phyloP scores from a whole-genome alignment of 768 basidiomycete species.

The Termitomyces sp. region DNA sequence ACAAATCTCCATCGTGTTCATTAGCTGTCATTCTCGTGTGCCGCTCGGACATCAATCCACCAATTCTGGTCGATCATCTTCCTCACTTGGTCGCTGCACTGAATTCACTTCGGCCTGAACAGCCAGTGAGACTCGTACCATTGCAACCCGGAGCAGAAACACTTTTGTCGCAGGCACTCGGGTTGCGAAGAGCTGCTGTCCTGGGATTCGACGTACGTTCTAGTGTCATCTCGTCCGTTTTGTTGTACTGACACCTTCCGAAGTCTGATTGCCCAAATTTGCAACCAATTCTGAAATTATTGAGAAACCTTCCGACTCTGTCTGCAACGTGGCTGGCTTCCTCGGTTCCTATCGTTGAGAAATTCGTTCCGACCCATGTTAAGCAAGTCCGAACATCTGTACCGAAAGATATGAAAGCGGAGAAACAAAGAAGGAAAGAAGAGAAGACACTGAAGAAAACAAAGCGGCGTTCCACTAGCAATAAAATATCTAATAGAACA shows the following conservation, averaged over 20 bases:
- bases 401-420: slow-evolving; percentile 74
- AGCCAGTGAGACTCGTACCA: slow-evolving; percentile 53
- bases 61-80: slow-evolving; percentile 68
- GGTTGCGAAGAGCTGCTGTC: slow-evolving; percentile 62
- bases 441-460: slow-evolving; percentile 27
- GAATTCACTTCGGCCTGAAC: slow-evolving; percentile 46
- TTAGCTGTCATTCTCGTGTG: slow-evolving; percentile 64
- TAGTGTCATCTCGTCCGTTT: slow-evolving; percentile 1
- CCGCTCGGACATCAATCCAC: slow-evolving; percentile 70
- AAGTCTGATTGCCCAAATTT: slow-evolving; percentile 42
- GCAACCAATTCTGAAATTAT: slow-evolving; percentile 29
- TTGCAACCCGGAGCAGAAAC: slow-evolving; percentile 68
- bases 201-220: slow-evolving; percentile 63
- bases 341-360: slow-evolving; percentile 15
- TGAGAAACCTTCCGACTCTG: slow-evolving; percentile 52
- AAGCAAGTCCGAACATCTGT: slow-evolving; percentile 79
- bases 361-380: slow-evolving; percentile 68
- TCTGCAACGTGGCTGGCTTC: slow-evolving; percentile 63
- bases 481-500: neutral
- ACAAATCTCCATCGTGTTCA: slow-evolving; percentile 14
- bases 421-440: slow-evolving; percentile 53
- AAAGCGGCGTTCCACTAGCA: neutral
- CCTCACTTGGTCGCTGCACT: slow-evolving; percentile 75
- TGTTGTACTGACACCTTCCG: slow-evolving; percentile 14
- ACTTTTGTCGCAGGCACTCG: slow-evolving; percentile 56